Evolutionary conservation across 305 asterid species (phyloP).

Genomic region (Rubia balearica): DNA sequence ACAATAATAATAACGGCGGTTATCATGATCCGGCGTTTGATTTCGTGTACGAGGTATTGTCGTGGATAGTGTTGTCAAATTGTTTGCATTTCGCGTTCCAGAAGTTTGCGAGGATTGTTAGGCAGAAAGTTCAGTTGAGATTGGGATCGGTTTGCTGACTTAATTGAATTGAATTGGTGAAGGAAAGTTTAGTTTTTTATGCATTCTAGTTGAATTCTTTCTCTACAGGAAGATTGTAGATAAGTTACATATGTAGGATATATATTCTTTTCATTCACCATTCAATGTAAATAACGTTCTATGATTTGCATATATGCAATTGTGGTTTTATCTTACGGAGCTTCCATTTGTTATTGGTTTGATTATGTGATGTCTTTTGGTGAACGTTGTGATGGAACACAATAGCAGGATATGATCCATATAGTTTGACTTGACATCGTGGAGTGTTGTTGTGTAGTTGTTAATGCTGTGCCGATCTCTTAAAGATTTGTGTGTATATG

Average conservation of each 20-base stretch:
- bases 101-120: conserved; percentile 52
- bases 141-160: conserved; percentile 48
- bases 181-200: conserved; percentile 1
- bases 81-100: conserved; percentile 77
- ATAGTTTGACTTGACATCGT: neutral
- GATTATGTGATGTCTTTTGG: neutral
- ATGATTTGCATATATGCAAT: conserved; percentile 23
- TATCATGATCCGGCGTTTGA: conserved; percentile 78
- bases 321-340: neutral
- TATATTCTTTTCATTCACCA: conserved; percentile 10
- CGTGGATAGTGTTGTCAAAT: conserved; percentile 75
- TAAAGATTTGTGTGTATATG: no score
- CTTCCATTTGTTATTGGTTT: neutral
- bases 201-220: conserved; percentile 10
- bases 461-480: no score
- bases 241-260: conserved; percentile 10
- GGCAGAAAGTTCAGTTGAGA: conserved; percentile 51
- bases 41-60: conserved; percentile 67
- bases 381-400: neutral
- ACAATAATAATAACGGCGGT: conserved; percentile 20
- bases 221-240: conserved; percentile 7
- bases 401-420: neutral
- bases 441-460: neutral
- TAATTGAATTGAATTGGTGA: conserved; percentile 6
- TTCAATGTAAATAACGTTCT: conserved; percentile 33